Evolutionary conservation across 2,329 filamentous ascomycete genomes (phyloP), one percentile per base, ranked within the genome.

Genomic region (Botrytis tulipae): DNA sequence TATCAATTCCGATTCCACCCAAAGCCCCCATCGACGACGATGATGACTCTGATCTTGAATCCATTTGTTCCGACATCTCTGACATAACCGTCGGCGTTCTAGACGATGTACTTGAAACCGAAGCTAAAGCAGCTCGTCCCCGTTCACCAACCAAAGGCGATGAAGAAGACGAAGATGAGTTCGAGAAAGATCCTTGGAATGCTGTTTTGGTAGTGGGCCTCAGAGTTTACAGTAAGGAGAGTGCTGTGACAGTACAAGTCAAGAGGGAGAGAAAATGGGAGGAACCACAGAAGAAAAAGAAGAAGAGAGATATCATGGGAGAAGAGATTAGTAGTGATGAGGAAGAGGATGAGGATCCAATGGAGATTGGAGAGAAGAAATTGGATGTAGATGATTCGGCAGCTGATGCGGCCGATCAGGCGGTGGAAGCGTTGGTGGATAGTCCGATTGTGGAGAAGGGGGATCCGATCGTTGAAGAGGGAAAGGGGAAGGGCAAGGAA

Each of bases 131-230:
- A 35, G 4, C 20, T 12, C 18, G 25, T 78, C 78, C 22, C 74
- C 77, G 7, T 71, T 74, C 9, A 60, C 44, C n/a, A 46, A 66
- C 18, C 32, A 46, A 51, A 32, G 74, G 12, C 1, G 83, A 84
- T 10, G 82, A 84, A 3, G 86, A 87, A 54, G 85, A 87, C 32
- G 84, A 84, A 16, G 87, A 88, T 75, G 87, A 89, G 73, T 86
- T 86, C 67, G 85, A 88, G 75, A 83, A 84, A 37, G 85, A 88
- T 37, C 86, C 88, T 1, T 91, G 89, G 89, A 90, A 91, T 78
- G 89, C 89, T 6, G 85, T 91, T 63, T 87, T 85, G 70, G 86
- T 90, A 29, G 85, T 91, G 0, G 89, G 89, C 0, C 82, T 91
- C 70, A 85, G 88, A 7, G 86, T 91, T 9, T 91, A 90, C 80